Base-by-base conservation (phyloP, 176 grass and related monocot genomes). In the Avena sativa region DNA sequence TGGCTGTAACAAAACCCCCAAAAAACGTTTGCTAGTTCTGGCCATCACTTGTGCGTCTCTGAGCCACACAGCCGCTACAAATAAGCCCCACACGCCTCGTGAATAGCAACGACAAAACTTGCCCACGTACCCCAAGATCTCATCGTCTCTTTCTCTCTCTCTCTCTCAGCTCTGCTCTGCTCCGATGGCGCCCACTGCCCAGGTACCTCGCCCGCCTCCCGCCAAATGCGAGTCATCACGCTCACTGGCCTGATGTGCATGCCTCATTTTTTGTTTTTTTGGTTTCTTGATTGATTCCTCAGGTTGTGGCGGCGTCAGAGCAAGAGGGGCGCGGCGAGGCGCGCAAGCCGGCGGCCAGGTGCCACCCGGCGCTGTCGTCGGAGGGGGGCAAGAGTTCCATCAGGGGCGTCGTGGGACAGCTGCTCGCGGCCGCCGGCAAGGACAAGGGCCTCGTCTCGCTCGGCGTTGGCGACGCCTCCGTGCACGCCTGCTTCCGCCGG, bases 391-490 rank as follows among this genome's bases (percentile, higher is more conserved):
- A 94, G 79, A 59, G 59, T 51, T 98, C 97, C 13, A 98, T 98
- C 71, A 78, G 97, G 83, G 90, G 94, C 5, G 76, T 94, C 44
- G 80, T 98, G 4, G 90, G 61, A 9, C 82, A 96, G 77, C 85
- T 98, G 48, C 78, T 96, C 4, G 13, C 21, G 7, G 15, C 11
- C 17, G 76, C 78, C 13, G 80, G 62, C 62, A 20, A 0, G 65
- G 20, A 12, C 12, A 94, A 58, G 85, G 14, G 51, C 69, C 90
- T 98, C 64, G 85, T 98, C 51, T 96, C 93, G 9, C 89, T 98
- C 70, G 97, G 97, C 69, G 90, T 98, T 53, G 97, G 97, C 11
- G 97, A 98, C 88, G 93, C 97, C 12, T 83, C 97, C 2, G 34
- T 79, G 11, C 91, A 92, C 87, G 82, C 80, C 0, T 98, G 94